Conservation (phyloP, 23 red algal genomes). For the Agarophyton chilense region DNA sequence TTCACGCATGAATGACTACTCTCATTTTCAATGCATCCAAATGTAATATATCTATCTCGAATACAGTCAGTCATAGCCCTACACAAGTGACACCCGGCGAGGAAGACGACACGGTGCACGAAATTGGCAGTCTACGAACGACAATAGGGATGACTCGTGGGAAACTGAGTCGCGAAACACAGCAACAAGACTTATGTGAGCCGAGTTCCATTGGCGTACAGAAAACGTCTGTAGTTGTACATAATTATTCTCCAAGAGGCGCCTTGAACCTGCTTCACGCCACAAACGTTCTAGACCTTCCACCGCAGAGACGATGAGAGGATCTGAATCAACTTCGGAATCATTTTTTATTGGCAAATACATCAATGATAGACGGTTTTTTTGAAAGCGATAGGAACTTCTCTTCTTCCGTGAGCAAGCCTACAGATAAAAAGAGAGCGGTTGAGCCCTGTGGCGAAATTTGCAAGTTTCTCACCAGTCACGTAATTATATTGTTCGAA, state of each 20-base stretch:
- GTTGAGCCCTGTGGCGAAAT: neutral
- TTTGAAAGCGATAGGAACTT: slow-evolving; percentile 5
- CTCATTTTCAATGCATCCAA: too few relatives aligned
- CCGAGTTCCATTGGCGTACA: too few relatives aligned
- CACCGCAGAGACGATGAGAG: neutral
- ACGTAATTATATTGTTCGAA: neutral
- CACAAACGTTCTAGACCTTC: neutral
- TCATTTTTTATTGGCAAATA: slow-evolving; percentile 20
- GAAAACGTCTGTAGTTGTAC: too few relatives aligned
- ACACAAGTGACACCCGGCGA: too few relatives aligned
- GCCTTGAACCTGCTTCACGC: too few relatives aligned
- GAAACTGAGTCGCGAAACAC: too few relatives aligned
- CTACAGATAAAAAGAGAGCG: neutral
- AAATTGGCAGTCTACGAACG: slow-evolving; percentile 1
- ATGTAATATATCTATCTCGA: too few relatives aligned
- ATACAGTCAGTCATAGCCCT: too few relatives aligned
- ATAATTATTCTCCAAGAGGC: neutral
- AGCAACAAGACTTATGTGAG: too few relatives aligned
- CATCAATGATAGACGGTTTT: neutral
- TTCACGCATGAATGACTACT: too few relatives aligned
- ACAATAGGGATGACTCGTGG: slow-evolving; percentile 8
- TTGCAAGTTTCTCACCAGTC: neutral
- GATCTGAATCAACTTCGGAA: slow-evolving; percentile 28
- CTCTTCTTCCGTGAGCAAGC: neutral
- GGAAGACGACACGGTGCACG: slow-evolving; percentile 17